Conservation (phyloP, 768 basidiomycete species). For the Pulveroboletus sp. region DNA sequence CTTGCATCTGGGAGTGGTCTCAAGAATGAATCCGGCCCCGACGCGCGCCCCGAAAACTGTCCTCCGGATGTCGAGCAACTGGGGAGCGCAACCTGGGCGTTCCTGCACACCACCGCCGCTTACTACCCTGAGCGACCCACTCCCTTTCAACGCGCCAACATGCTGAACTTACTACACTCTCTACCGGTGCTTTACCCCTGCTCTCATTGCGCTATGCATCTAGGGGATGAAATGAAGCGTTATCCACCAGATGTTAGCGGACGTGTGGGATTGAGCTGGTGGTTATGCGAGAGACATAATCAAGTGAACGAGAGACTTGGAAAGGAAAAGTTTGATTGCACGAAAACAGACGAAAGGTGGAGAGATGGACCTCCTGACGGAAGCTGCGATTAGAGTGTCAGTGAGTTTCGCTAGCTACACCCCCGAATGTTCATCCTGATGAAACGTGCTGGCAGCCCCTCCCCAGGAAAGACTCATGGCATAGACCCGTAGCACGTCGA, state of each 20-base stretch:
- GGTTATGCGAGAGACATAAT: slow-evolving; percentile 93
- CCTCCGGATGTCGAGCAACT: slow-evolving; percentile 89
- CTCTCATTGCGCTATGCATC: slow-evolving; percentile 75
- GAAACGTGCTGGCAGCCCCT: not conserved
- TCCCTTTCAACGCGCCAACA: slow-evolving; percentile 69
- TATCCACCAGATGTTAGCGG: slow-evolving; percentile 78
- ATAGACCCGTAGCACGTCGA: not conserved
- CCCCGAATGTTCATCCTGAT: not conserved
- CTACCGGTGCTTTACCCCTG: slow-evolving; percentile 88
- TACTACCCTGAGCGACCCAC: slow-evolving; percentile 89
- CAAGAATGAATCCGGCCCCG: slow-evolving; percentile 26
- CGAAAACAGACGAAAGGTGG: slow-evolving; percentile 84
- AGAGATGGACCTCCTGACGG: slow-evolving; percentile 86
- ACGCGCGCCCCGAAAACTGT: slow-evolving; percentile 58
- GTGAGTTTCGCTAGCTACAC: slow-evolving; percentile 6
- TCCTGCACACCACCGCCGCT: slow-evolving; percentile 91
- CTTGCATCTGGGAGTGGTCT: slow-evolving; percentile 29
- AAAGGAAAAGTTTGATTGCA: slow-evolving; percentile 79
- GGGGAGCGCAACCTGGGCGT: slow-evolving; percentile 93
- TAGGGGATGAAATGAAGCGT: slow-evolving; percentile 61
- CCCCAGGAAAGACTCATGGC: not conserved
- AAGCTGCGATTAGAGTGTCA: slow-evolving; percentile 65
- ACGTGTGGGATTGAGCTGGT: slow-evolving; percentile 61
- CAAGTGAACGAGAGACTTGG: slow-evolving; percentile 85
- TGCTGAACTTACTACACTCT: slow-evolving; percentile 74